Evolutionary conservation across 306 rosid species (phyloP), one percentile per base, ranked within the genome.

Genomic region (Castanopsis chinensis): DNA sequence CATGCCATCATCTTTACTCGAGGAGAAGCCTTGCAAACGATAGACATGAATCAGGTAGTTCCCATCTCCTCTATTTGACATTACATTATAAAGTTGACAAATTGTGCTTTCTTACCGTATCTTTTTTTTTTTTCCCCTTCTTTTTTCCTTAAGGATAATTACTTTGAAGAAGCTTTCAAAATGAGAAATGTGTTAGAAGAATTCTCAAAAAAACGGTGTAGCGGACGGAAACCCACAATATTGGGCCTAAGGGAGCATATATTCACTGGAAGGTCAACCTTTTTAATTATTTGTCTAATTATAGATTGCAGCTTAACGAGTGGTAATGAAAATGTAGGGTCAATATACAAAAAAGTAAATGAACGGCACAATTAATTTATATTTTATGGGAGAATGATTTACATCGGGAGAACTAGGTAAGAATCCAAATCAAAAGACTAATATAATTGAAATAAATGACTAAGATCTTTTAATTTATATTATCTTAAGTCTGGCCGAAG

Each of bases 1-100:
- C 99, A 95, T 90, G 99, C 99, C 78, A 91, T 95, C 82, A 72
- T 95, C 83, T 95, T 95, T 85, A 92, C 99, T 55, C 96, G 99
- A 45, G 99, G 99, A 43, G 98, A 95, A 87, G 99, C 98, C 72
- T 82, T 95, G 78, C 99, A 95, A 85, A 92, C 98, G 53, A 95
- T 95, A 84, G 98, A 95, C 91, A 92, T 95, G 99, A 95, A 95
- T 88, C 99, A 95, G 92, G 99, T 91, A 82, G 65, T 74, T 41
- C 69, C 54, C 73, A 69, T 74, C 43, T 23, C 74, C 59, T 58
- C 76, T 54, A 56, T 74, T 67, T 80, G 32, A 68, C 64, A 70
- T 37, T 53, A 75, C 56, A 73, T 58, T 75, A 55, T 33, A 19
- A 35, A 53, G 68, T 3, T 55, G 7, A 15, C 69, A 67, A 41